Evolutionary conservation across 441 rosid genomes (phyloP), one percentile per base, ranked within the genome.

Genomic region (Viola pubescens): DNA sequence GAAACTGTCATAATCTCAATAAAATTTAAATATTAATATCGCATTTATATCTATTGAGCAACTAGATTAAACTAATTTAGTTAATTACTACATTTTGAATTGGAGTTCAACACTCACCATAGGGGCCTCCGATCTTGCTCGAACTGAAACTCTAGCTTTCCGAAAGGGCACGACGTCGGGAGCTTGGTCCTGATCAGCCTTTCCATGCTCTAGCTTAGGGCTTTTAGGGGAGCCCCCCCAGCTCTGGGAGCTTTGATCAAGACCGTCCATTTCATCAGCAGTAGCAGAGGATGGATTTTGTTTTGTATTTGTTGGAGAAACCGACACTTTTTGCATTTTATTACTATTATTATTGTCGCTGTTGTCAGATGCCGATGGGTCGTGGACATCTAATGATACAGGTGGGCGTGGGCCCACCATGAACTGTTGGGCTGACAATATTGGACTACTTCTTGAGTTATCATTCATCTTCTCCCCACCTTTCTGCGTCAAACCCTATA

Each of bases 71-170:
- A 26, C 34, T 26, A 26, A 26, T 1, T 26, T 2, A 26, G 1
- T 1, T 43, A 2, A 43, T 43, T 2, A 43, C 4, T 26, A 26
- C 1, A 43, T 6, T 43, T 43, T 3, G 46, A 43, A 9, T 43
- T 26, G 3, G 10, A 43, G 7, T 43, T 43, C 46, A 57, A 46
- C 60, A 55, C 62, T 53, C 56, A 90, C 97, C 81, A 79, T 41
- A 13, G 88, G 82, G 48, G 94, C 86, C 70, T 90, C 94, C 1
- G 94, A 87, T 81, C 91, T 80, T 16, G 94, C 91, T 68, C 96
- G 64, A 7, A 90, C 90, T 3, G 97, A 88, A 60, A 90, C 97
- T 73, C 97, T 79, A 46, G 97, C 91, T 74, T 83, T 90, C 71
- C 87, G 78, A 58, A 75, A 79, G 6, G 95, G 86, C 19, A 16